Base-by-base conservation (phyloP, 495 filamentous ascomycete species). In the Penicillium antarcticum region DNA sequence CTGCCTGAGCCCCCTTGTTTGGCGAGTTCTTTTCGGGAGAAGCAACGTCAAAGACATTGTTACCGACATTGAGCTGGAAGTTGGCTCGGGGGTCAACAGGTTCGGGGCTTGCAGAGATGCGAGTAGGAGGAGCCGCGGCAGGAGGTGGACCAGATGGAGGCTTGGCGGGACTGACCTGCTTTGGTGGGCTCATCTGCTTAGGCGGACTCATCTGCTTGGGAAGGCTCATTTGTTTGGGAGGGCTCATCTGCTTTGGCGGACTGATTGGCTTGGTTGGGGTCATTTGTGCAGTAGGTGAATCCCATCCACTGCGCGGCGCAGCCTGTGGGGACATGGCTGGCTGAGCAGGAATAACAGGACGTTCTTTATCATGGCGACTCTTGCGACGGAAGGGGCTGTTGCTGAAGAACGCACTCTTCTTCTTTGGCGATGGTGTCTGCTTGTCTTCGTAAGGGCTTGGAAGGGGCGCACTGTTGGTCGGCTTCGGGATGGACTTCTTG, bases 41-140 rank as follows among this genome's bases (percentile, higher is more conserved):
- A n/a, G 89, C 87, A 7, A 99, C 92, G 58, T 96, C 86, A 70
- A 99, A 97, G 19, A 97, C 91, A 58, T 97, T 99, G 60, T 90
- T 87, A 7, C 95, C 95, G 14, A 99, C 82, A 65, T 96, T 96
- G n/a, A 99, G 78, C 40, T 96, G 92, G 62, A 97, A 85, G 67
- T 87, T 95, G 39, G 95, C 88, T 33, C 92, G 82, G 31, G 95
- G 92, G 65, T 96, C 92, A 24, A 92, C 91, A 3, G 91, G 94
- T 43, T 99, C 95, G 2, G 91, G 89, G 60, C 87, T 86, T n/a
- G 71, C 69, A 42, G 75, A 76, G 1, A 51, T 60, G 14, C 60
- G 64, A 29, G 66, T 67, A 29, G 52, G 33, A 7, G 55, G 53
- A 23, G 42, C 29, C 38, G 56, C 55, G 0, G 45, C 26, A 12